phyloP scores from a whole-genome alignment of 139 green algal genomes.

The Chlamydomonas eustigma region DNA sequence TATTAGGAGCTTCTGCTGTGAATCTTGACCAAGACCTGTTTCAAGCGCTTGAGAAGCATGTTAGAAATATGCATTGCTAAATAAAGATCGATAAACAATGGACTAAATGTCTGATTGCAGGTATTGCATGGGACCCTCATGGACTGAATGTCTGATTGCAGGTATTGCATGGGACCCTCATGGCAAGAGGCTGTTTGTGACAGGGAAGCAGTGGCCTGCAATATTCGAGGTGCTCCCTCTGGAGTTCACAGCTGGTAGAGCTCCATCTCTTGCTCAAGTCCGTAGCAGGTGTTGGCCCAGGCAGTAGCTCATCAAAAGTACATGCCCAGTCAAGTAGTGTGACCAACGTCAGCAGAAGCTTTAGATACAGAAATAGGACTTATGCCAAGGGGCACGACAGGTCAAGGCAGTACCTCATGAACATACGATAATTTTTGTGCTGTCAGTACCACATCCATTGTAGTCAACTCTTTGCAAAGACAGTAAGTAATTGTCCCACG shows the following conservation, averaged over 20 bases:
- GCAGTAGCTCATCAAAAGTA: too few relatives aligned
- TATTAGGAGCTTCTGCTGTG: not conserved
- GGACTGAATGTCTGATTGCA: too few relatives aligned
- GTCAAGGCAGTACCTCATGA: too few relatives aligned
- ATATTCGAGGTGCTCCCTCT: slow-evolving; percentile 56
- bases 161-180: slow-evolving; percentile 80
- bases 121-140: slow-evolving; percentile 81
- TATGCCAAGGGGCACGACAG: too few relatives aligned
- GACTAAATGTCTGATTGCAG: slow-evolving; percentile 51
- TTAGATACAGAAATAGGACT: too few relatives aligned
- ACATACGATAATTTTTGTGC: too few relatives aligned
- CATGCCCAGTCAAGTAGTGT: too few relatives aligned
- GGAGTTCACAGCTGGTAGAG: not conserved
- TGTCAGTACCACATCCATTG: too few relatives aligned
- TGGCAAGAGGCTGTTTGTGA: slow-evolving; percentile 70
- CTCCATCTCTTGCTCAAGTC: not conserved
- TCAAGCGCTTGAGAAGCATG: not conserved
- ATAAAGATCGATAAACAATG: not conserved
- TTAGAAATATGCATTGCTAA: not conserved
- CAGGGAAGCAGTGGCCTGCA: slow-evolving; percentile 76
- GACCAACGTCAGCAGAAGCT: too few relatives aligned
- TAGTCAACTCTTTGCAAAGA: too few relatives aligned
- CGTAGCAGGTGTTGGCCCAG: not conserved
- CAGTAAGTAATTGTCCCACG: too few relatives aligned
- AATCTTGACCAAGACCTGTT: too few relatives aligned